Conservation (phyloP, 2,329 filamentous ascomycete genomes). For the Blastomyces gilchristii region DNA sequence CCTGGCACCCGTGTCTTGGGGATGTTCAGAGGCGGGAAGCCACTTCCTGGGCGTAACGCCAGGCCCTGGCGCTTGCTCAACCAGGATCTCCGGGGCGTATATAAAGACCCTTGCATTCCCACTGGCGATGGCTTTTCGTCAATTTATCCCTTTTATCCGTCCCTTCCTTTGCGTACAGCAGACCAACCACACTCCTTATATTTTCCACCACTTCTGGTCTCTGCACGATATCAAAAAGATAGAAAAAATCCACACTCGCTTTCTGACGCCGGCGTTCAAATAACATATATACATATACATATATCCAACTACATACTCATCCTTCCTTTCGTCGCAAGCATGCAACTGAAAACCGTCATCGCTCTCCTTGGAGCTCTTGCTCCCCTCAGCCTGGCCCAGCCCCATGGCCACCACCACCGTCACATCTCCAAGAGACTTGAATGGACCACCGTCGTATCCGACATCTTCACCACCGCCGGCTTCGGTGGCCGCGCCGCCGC, state of each 20-base stretch:
- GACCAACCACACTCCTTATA: not conserved
- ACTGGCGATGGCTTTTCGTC: not conserved
- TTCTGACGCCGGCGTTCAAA: not conserved
- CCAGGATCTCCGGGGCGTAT: not conserved
- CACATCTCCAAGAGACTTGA: slow-evolving; percentile 12
- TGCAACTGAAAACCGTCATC: slow-evolving; percentile 32
- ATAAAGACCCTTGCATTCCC: not conserved
- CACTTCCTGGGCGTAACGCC: not conserved
- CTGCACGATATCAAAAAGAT: not conserved
- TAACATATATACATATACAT: not conserved
- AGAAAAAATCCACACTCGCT: not conserved
- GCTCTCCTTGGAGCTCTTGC: slow-evolving; percentile 29
- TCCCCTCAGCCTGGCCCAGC: slow-evolving; percentile 27
- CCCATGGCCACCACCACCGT: slow-evolving; percentile 20
- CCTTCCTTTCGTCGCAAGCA: slow-evolving; percentile 16
- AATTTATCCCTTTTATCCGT: not conserved
- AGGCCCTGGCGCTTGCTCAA: not conserved
- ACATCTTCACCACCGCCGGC: slow-evolving; percentile 21
- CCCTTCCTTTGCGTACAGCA: not conserved
- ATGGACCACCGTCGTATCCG: slow-evolving; percentile 20
- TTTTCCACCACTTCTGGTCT: not conserved
- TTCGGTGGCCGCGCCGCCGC: slow-evolving; percentile 24
- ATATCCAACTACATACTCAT: not conserved
- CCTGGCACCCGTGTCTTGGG: not conserved
- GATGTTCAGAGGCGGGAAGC: not conserved